Base-by-base conservation (phyloP, 2,329 filamentous ascomycete genomes). In the Didymosphaeria variabile region DNA sequence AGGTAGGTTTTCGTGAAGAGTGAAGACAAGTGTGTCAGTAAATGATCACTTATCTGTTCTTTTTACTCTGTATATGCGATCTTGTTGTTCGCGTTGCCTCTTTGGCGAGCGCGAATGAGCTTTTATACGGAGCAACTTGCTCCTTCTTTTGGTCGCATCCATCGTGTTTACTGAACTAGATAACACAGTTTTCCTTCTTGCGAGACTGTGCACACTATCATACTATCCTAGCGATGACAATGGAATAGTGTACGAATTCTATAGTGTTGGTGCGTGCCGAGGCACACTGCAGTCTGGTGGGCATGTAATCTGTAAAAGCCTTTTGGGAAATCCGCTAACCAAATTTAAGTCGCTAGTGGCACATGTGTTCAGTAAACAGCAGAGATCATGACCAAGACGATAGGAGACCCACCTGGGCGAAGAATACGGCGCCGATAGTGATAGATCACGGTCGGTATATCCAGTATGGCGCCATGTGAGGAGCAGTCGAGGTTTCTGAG, bases 331-430 rank as follows among this genome's bases (percentile, higher is more conserved):
- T 5, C 1, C 44, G 7, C 44, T 46, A 46, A 46, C 44, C 23
- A 23, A 1, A 23, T 46, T 13, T 26, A 13, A 19, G 44, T 21
- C 12, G 44, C 44, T 46, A 46, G 44, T n/a, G n/a, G 38, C 15
- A 5, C 23, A 13, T 12, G 36, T 46, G 44, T 46, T 46, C 8
- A 46, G 44, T 46, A 46, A 46, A 46, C 44, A 46, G 44, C 44
- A 46, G 6, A 17, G 4, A 45, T 12, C 13, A 13, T 46, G 38
- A n/a, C 38, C 17, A 40, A 40, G 38, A 40, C 7, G 2, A 19
- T 19, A 40, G 17, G 26, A 29, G 26, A 6, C 26, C 26, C 4
- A 29, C 6, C 6, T 5, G 26, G 26, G 15, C 26, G 26, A 6
- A 29, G 6, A 29, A 5, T 29, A 29, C 26, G 26, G 6, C 26